Evolutionary conservation across 371 early-diverging fungal species (phyloP), one percentile per base, ranked within the genome.

Genomic region (Mortierella sp.): DNA sequence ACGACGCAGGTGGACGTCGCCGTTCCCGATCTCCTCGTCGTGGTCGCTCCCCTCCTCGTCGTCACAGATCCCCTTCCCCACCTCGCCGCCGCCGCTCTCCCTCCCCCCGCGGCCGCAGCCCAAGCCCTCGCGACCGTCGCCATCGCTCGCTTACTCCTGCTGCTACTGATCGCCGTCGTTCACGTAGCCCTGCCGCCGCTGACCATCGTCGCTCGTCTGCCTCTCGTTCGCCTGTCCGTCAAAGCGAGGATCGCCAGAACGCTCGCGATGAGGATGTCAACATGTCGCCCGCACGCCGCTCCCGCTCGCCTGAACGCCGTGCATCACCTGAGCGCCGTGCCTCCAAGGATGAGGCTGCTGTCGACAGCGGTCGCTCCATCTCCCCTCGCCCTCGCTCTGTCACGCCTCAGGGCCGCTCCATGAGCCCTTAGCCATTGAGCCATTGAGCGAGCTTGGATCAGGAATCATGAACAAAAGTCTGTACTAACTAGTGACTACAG

Each of bases 371-470:
- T 40, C 76, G 66, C n/a, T 78, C 79, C 10, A 73, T 70, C 10
- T 71, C 77, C 8, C 70, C 76, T 29, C 79, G 70, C 37, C 66
- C 72, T 68, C 74, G 75, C 64, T 79, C 79, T 40, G 65, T 71
- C n/a, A 64, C 75, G 6, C 79, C 79, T 19, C 68, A 70, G 5
- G 58, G 41, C 4, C 37, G 26, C 39, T 26, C 10, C n/a, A 70
- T 63, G 29, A 92, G 26, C 85, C 77, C 29, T 84, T n/a, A n/a
- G n/a, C 86, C 24, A 79, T 87, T 8, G 82, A 85, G 10, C 85
- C 77, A 89, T 97, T 97, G 68, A 97, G 90, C 22, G 89, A 80
- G 47, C 96, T 95, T 50, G 97, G 97, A 74, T 97, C 98, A 64
- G 98, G 95, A 83, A 96, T 89, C 91, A n/a, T n/a, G n/a, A n/a